Conservation (phyloP, 176 grass and related monocot genomes). For the Oryza glumipatula region DNA sequence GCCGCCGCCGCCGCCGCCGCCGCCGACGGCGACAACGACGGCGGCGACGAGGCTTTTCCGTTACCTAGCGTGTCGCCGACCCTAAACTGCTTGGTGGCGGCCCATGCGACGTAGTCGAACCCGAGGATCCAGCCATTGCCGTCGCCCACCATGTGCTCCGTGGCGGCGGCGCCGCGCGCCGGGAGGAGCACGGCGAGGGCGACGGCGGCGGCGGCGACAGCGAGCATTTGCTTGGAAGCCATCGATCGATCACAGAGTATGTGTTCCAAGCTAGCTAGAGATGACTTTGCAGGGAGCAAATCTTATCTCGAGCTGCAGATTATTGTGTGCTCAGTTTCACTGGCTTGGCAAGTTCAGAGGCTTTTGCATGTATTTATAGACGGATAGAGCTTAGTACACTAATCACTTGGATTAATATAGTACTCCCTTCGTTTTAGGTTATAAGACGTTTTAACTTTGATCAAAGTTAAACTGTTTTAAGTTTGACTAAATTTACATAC, state of each 20-base stretch:
- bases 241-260: constrained; percentile 33
- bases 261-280: background rate
- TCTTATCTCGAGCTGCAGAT: background rate
- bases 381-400: background rate
- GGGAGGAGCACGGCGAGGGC: constrained; percentile 22
- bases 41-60: no score
- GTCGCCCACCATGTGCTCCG: constrained; percentile 54
- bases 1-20: no score
- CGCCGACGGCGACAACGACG: no score
- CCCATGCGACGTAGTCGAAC: constrained; percentile 50
- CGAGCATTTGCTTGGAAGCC: constrained; percentile 51
- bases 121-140: constrained; percentile 32
- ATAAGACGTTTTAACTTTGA: no score
- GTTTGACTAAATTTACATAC: no score
- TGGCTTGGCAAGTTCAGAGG: background rate
- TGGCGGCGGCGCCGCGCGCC: background rate
- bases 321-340: background rate
- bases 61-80: constrained; percentile 63
- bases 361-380: constrained; percentile 23
- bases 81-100: constrained; percentile 44
- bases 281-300: background rate
- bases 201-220: background rate
- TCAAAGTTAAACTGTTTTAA: no score
- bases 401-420: no score
- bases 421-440: no score